A percentile compares a stretch with the other conserved stretches of the same genome.
Evolutionary conservation across 345 rosid genomes (phyloP).

Genomic region (Viola odorata): DNA sequence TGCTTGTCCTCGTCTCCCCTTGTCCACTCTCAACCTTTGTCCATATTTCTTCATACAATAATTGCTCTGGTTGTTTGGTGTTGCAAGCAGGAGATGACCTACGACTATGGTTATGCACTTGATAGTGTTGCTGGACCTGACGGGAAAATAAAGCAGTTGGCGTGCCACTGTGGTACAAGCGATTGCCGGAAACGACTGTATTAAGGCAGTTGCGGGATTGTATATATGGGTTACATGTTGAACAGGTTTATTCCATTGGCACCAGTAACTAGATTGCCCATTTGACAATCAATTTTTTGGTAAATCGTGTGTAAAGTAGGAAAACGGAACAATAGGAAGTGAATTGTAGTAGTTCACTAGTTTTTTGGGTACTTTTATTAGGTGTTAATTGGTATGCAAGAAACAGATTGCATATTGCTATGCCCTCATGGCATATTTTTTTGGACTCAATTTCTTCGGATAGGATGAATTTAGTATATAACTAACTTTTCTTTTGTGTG

Average conservation of each 20-base stretch:
- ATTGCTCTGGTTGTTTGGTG: not conserved
- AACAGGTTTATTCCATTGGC: not conserved
- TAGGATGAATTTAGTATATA: too few relatives aligned
- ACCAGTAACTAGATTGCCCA: not conserved
- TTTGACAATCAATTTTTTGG: too few relatives aligned
- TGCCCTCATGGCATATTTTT: too few relatives aligned
- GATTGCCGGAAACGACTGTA: slow-evolving; percentile 20
- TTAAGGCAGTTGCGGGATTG: not conserved
- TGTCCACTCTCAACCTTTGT: not conserved
- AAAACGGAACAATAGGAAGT: too few relatives aligned
- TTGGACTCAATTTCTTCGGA: too few relatives aligned
- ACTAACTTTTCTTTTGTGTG: too few relatives aligned
- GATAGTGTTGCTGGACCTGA: slow-evolving; percentile 22
- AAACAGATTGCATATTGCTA: too few relatives aligned
- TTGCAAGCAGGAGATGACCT: slow-evolving; percentile 22
- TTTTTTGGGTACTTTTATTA: too few relatives aligned
- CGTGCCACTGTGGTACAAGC: slow-evolving; percentile 19
- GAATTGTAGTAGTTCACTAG: too few relatives aligned
- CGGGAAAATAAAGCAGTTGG: slow-evolving; percentile 15
- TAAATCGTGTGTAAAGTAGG: too few relatives aligned
- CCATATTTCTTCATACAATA: not conserved
- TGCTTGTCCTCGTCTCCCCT: not conserved
- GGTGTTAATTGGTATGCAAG: too few relatives aligned
- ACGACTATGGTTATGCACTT: slow-evolving; percentile 23
- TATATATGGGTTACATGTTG: not conserved